Percentiles rank a stretch among this genome's conserved stretches.
These are phyloP conservation scores for Parmelia sp. DNA, from an alignment of 495 filamentous ascomycete genomes.

Conservation along the genomic window DNA sequence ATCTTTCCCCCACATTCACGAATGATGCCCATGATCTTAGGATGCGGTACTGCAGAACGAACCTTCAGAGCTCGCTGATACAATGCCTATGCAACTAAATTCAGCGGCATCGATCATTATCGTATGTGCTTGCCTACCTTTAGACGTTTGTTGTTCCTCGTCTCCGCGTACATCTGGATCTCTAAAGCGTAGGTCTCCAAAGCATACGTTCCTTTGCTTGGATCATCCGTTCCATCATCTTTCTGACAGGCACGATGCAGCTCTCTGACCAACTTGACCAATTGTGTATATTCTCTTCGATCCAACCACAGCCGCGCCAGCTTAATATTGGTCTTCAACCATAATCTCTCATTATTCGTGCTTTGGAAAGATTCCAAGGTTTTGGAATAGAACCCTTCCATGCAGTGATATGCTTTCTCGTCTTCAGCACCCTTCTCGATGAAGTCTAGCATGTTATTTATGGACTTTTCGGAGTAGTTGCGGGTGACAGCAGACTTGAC, in stretches of 20 bases:
- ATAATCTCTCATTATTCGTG: slow-evolving; percentile 94
- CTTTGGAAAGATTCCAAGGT: slow-evolving; percentile 92
- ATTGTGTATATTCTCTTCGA: slow-evolving; percentile 74
- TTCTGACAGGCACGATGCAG: slow-evolving; percentile 84
- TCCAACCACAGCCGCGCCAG: slow-evolving; percentile 85
- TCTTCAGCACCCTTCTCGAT: slow-evolving; percentile 91
- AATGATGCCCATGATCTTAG: slow-evolving; percentile 98
- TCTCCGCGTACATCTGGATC: slow-evolving; percentile 98
- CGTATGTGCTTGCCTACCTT: slow-evolving; percentile 46
- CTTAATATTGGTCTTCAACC: slow-evolving; percentile 98
- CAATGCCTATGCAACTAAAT: slow-evolving; percentile 45
- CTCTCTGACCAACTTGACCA: slow-evolving; percentile 79
- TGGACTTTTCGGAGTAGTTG: slow-evolving; percentile 98
- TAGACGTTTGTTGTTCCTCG: slow-evolving; percentile 91
- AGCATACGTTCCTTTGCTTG: slow-evolving; percentile 92
- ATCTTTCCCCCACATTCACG: slow-evolving; percentile 98
- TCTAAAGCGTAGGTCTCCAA: slow-evolving; percentile 95
- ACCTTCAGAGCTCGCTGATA: slow-evolving; percentile 88
- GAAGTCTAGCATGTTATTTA: slow-evolving; percentile 98
- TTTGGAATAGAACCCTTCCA: slow-evolving; percentile 92
- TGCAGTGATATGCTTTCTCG: slow-evolving; percentile 69
- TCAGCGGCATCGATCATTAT: neutral
- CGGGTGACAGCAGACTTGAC: slow-evolving; percentile 95
- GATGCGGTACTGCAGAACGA: slow-evolving; percentile 90
- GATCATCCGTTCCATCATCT: slow-evolving; percentile 85